Evolutionary conservation across 106 monocot species (phyloP).

Genomic region (Cymbidium sinense): DNA sequence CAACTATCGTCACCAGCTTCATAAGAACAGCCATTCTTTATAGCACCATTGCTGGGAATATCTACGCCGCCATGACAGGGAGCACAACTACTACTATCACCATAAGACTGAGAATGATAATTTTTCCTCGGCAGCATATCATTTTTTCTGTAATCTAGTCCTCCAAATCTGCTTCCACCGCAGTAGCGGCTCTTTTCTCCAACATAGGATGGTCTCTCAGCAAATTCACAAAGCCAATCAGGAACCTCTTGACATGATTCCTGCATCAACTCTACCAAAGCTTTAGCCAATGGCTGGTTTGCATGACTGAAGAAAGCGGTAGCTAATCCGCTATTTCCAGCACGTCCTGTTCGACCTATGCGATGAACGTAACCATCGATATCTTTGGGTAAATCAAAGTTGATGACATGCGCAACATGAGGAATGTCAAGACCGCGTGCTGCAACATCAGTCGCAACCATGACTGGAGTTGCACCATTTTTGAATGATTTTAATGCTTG

Average conservation of each 20-base stretch:
- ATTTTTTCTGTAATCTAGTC: not conserved
- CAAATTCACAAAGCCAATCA: slow-evolving; percentile 54
- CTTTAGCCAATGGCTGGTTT: slow-evolving; percentile 35
- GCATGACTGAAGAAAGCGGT: slow-evolving; percentile 89
- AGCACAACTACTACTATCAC: not conserved
- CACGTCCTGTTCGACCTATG: slow-evolving; percentile 83
- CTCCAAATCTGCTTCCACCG: slow-evolving; percentile 34
- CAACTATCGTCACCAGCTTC: slow-evolving; percentile 5
- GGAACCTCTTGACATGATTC: slow-evolving; percentile 86
- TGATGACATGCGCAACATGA: slow-evolving; percentile 77
- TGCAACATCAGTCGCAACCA: slow-evolving; percentile 93
- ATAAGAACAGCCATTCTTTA: not conserved
- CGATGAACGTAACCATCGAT: slow-evolving; percentile 91
- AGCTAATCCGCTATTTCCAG: slow-evolving; percentile 71
- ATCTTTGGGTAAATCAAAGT: slow-evolving; percentile 87
- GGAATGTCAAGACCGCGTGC: slow-evolving; percentile 93
- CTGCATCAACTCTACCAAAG: slow-evolving; percentile 53
- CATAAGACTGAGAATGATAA: not conserved
- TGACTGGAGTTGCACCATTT: slow-evolving; percentile 62
- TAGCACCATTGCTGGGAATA: not conserved
- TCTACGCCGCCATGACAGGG: not conserved
- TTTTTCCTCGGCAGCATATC: not conserved
- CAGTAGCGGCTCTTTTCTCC: slow-evolving; percentile 15
- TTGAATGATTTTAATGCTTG: slow-evolving; percentile 75
- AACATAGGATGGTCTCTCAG: slow-evolving; percentile 19